Conservation (phyloP, 345 rosid genomes). For the Garcia nutans region DNA sequence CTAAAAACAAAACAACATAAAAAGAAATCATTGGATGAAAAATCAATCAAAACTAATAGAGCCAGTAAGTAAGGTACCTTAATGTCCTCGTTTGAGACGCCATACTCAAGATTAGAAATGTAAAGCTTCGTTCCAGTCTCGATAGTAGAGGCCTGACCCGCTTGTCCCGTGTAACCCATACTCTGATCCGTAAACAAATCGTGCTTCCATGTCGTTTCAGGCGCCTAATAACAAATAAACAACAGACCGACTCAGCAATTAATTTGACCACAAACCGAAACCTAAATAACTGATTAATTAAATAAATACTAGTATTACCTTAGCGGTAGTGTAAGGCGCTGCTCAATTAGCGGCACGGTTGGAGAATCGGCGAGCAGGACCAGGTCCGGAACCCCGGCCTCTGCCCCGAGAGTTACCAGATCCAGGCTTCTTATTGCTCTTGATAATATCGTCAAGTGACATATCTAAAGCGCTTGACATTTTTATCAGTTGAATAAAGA, state of each 20-base stretch:
- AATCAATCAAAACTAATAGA: too few relatives aligned
- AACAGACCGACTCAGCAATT: slow-evolving; percentile 23
- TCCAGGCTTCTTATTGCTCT: slow-evolving; percentile 71
- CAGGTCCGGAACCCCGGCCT: slow-evolving; percentile 46
- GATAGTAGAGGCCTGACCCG: slow-evolving; percentile 56
- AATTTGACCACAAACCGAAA: slow-evolving; percentile 7
- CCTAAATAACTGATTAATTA: slow-evolving; percentile 5
- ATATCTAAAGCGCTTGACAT: slow-evolving; percentile 91
- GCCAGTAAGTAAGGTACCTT: slow-evolving; percentile 45
- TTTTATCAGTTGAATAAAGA: not conserved
- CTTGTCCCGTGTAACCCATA: slow-evolving; percentile 39
- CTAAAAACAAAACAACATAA: not conserved
- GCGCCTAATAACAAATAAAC: slow-evolving; percentile 46
- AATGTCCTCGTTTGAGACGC: slow-evolving; percentile 91
- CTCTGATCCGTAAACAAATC: slow-evolving; percentile 69
- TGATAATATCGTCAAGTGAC: slow-evolving; percentile 96
- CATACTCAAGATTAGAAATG: slow-evolving; percentile 84
- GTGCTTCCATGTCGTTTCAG: slow-evolving; percentile 86
- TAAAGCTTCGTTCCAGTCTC: slow-evolving; percentile 97
- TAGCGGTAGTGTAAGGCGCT: slow-evolving; percentile 61
- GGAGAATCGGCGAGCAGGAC: slow-evolving; percentile 65
- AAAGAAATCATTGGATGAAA: too few relatives aligned
- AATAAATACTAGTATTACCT: too few relatives aligned
- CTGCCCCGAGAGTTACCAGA: slow-evolving; percentile 52
- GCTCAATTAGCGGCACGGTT: slow-evolving; percentile 63